Base-by-base conservation (phyloP, 768 basidiomycete species). In the Suillus americanus region DNA sequence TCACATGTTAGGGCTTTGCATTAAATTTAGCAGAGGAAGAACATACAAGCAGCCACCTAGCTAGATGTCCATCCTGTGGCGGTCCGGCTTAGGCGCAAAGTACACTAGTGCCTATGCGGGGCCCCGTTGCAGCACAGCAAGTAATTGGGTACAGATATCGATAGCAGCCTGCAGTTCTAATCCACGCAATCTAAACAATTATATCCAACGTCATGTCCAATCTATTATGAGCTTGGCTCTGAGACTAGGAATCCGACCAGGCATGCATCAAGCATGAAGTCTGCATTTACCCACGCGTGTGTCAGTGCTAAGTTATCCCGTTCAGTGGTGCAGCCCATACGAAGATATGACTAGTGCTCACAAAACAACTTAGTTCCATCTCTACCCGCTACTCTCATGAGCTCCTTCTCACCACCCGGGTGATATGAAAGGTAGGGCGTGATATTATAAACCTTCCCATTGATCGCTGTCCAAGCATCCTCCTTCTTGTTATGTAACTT, bases 211-310 rank as follows among this genome's bases (percentile, higher is more conserved):
- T n/a, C n/a, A 43, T 13, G 56, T 33, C 41, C 37, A n/a, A 54
- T 23, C 37, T 60, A 69, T 71, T 78, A 79, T 25, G 78, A 74
- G 38, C 80, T 77, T 35, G 87, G 84, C 69, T 94, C 92, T 1
- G 89, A 76, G 14, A 95, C 87, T 46, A 99, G 79, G 71, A 97
- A 92, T 18, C 97, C 97, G 43, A 99, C 91, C 54, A 97, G 80
- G 75, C 94, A 98, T 40, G 88, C 84, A 73, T 98, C 96, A 25
- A 99, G 81, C 94, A 99, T 97, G 70, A 90, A 90, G 60, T 99
- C 97, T n/a, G 85, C 86, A 69, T 94, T 98, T 38, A 99, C 95
- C 97, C 97, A 99, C 4, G 90, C 92, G 75, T 99, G 97, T 0
- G 96, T 98, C 28, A 85, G 77, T 54, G 91, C 97, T 99, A 67